Percentiles rank a stretch among this genome's conserved stretches.
Conservation (phyloP, 805 yeast species). For the Ogataea trehaloabstinens region DNA sequence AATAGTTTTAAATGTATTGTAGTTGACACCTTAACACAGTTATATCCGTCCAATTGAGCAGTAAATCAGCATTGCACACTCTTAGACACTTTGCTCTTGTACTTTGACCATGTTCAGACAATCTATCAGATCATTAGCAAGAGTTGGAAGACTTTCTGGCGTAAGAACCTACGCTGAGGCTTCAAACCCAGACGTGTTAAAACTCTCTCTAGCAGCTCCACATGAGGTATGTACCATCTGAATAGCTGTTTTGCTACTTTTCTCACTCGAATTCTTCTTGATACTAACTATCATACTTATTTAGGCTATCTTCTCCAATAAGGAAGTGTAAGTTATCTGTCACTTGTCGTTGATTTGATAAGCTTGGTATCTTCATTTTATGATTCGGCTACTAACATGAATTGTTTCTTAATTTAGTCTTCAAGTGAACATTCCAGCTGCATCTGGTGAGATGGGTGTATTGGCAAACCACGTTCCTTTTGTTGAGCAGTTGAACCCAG, state of each 20-base stretch:
- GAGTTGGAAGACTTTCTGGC: conserved; percentile 53
- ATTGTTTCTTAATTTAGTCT: conserved; percentile 27
- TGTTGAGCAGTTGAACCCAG: conserved; percentile 94
- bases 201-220: conserved; percentile 88
- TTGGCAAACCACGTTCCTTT: conserved; percentile 97
- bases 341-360: background rate
- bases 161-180: conserved; percentile 89
- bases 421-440: conserved; percentile 94
- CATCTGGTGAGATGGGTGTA: conserved; percentile 94
- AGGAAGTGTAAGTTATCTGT: conserved; percentile 29
- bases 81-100: background rate
- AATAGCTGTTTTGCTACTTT: no score
- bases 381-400: conserved; percentile 8
- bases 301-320: conserved; percentile 31
- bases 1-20: background rate
- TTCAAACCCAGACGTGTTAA: conserved; percentile 63
- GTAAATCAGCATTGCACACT: conserved; percentile 1
- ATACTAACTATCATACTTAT: conserved; percentile 1
- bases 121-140: conserved; percentile 58
- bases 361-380: no score
- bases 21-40: background rate
- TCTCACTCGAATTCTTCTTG: no score
- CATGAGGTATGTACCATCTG: conserved; percentile 47
- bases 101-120: conserved; percentile 55
- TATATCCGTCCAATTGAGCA: background rate